Evolutionary conservation across 192 early-diverging fungal species (phyloP), one percentile per base, ranked within the genome.

Genomic region (Funneliformis mosseae): DNA sequence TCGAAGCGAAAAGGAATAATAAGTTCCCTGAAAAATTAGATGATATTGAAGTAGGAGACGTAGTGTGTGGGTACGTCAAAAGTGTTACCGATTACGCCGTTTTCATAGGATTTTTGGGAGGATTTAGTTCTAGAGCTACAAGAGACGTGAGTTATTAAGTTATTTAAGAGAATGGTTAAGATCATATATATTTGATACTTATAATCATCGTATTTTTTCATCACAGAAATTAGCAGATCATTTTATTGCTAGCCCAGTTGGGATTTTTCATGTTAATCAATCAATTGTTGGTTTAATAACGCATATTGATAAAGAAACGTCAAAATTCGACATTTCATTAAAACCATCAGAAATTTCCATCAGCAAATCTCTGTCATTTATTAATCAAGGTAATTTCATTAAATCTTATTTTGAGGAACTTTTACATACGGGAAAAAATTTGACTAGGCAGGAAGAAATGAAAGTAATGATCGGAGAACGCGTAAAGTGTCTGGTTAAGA

Each of bases 241-340:
- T 50, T 94, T 85, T 77, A 87, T 95, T 0, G 79, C 92, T 10
- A 81, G 85, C 4, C 82, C 91, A 1, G 81, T 83, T 59, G 89
- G 91, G 16, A 63, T 83, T 27, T 89, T 94, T 69, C 66, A 85
- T 42, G 73, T 71, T 28, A 89, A 91, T 67, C 95, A 97, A 81
- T 93, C 93, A 16, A 94, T 97, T 8, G 46, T 94, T 46, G 90
- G 89, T 11, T 82, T 75, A 42, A 86, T 97, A n/a, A 76, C 80
- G 62, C 81, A 78, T 42, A 84, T 94, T 41, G 90, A 95, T 41
- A 63, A 23, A 50, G 85, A 85, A 21, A 83, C 80, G 60, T 81
- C 84, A 8, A 86, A 85, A 79, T 81, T 91, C 23, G 83, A 89
- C 10, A 84, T 95, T 21, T 88, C 90, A 27, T 86, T 96, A 67